Conservation (phyloP, 192 early-diverging fungal genomes). For the Coemansia sp. region DNA sequence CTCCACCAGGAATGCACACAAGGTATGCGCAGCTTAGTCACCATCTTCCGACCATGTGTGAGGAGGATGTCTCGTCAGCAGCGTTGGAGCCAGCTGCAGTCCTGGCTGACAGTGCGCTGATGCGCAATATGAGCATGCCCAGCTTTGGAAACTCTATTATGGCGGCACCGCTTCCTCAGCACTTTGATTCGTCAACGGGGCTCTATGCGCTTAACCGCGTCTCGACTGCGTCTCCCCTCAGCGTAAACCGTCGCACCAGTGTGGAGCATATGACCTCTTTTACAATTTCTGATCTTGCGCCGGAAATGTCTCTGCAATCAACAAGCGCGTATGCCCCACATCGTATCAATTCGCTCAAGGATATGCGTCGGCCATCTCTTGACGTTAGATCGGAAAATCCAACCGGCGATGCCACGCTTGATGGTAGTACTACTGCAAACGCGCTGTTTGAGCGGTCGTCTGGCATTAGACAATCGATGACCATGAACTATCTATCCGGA, state of each 20-base stretch:
- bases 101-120: slow-evolving; percentile 21
- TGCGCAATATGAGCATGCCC: slow-evolving; percentile 44
- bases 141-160: slow-evolving; percentile 11
- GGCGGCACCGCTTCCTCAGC: slow-evolving; percentile 13
- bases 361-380: slow-evolving; percentile 38
- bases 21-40: slow-evolving; percentile 31
- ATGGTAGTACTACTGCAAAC: slow-evolving; percentile 13
- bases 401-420: not conserved
- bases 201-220: slow-evolving; percentile 11
- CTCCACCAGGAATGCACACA: slow-evolving; percentile 10
- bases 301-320: not conserved
- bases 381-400: slow-evolving; percentile 17
- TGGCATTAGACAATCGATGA: slow-evolving; percentile 21
- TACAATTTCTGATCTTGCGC: not conserved
- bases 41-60: slow-evolving; percentile 50
- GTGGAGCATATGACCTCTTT: slow-evolving; percentile 1
- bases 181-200: not conserved
- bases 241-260: slow-evolving; percentile 3
- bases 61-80: slow-evolving; percentile 21
- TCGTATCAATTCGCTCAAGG: slow-evolving; percentile 39
- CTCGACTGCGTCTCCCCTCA: slow-evolving; percentile 15
- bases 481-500: slow-evolving; percentile 23
- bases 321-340: slow-evolving; percentile 18
- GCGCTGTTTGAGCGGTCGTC: slow-evolving; percentile 29
- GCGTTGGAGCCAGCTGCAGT: slow-evolving; percentile 12